phyloP scores from a whole-genome alignment of 331 rosid species.

The Quercus lobata region DNA sequence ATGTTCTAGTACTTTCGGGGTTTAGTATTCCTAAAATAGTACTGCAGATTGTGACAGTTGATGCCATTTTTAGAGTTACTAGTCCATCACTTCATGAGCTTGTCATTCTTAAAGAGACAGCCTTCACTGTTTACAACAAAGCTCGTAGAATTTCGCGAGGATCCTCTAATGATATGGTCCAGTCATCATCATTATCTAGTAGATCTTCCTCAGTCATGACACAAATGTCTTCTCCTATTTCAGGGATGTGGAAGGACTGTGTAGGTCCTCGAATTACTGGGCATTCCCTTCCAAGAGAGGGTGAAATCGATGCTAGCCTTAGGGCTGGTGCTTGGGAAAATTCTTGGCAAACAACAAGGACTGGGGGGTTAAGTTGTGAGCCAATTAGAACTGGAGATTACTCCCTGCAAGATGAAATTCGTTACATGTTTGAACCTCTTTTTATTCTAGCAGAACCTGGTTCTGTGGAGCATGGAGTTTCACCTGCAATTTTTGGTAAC shows the following conservation, averaged over 20 bases:
- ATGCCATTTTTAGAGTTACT: constrained; percentile 89
- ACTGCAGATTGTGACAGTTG: constrained; percentile 92
- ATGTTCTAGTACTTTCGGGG: constrained; percentile 78
- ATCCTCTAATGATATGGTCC: constrained; percentile 56
- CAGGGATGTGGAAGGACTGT: constrained; percentile 96
- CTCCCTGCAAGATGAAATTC: constrained; percentile 65
- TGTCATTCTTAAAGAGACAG: constrained; percentile 81
- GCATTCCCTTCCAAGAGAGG: constrained; percentile 92
- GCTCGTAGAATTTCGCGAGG: constrained; percentile 95
- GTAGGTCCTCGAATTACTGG: constrained; percentile 83
- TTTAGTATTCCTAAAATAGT: constrained; percentile 83
- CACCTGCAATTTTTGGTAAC: constrained; percentile 53
- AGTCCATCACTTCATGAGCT: constrained; percentile 88
- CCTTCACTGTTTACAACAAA: constrained; percentile 89
- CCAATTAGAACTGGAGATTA: constrained; percentile 74
- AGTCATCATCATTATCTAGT: constrained; percentile 54
- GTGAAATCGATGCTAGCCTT: constrained; percentile 92
- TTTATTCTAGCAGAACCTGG: constrained; percentile 96
- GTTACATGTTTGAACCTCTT: constrained; percentile 96
- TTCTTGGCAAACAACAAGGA: constrained; percentile 86
- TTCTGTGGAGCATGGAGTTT: constrained; percentile 75
- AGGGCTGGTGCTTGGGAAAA: constrained; percentile 87
- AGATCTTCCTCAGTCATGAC: constrained; percentile 76
- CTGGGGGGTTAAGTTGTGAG: constrained; percentile 71
- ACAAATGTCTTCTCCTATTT: constrained; percentile 78